Conservation (phyloP, 805 yeast genomes). For the Hanseniaspora pseudoguilliermondii region DNA sequence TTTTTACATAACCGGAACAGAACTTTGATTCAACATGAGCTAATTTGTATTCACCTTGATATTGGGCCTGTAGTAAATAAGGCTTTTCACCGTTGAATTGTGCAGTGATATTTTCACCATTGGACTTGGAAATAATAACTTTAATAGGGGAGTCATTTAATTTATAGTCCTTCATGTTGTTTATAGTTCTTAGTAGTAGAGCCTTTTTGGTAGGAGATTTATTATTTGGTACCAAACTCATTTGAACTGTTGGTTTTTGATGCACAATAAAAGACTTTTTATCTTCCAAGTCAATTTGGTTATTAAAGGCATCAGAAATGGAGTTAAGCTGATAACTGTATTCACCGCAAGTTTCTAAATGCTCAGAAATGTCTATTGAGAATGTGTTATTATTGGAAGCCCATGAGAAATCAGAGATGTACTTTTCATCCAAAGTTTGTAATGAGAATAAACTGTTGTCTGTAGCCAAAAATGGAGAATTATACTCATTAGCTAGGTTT, state of each 20-base stretch:
- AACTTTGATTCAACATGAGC: slow-evolving; percentile 40
- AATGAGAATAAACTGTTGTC: slow-evolving; percentile 19
- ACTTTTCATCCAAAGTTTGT: slow-evolving; percentile 17
- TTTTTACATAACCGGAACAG: slow-evolving; percentile 56
- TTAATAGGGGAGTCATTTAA: slow-evolving; percentile 25
- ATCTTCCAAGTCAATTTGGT: slow-evolving; percentile 33
- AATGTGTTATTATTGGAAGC: slow-evolving; percentile 31
- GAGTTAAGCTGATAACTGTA: slow-evolving; percentile 45
- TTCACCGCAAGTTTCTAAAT: slow-evolving; percentile 36
- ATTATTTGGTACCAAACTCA: slow-evolving; percentile 10
- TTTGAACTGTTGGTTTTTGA: slow-evolving; percentile 34
- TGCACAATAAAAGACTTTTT: slow-evolving; percentile 26
- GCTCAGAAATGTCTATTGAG: slow-evolving; percentile 33
- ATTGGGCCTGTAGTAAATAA: slow-evolving; percentile 30
- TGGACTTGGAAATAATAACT: slow-evolving; percentile 25
- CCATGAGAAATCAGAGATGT: slow-evolving; percentile 33
- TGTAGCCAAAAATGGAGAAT: slow-evolving; percentile 36
- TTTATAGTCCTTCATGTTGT: slow-evolving; percentile 19
- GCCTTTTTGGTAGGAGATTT: slow-evolving; percentile 31
- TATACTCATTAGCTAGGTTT: slow-evolving; percentile 24
- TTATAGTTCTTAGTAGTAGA: slow-evolving; percentile 19
- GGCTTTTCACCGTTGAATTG: slow-evolving; percentile 20
- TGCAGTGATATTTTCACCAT: slow-evolving; percentile 14
- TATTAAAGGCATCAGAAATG: slow-evolving; percentile 58
- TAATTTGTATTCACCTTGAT: slow-evolving; percentile 58